Evolutionary conservation across 2,329 filamentous ascomycete species (phyloP).

Genomic region (Aspergillus phoenicis): DNA sequence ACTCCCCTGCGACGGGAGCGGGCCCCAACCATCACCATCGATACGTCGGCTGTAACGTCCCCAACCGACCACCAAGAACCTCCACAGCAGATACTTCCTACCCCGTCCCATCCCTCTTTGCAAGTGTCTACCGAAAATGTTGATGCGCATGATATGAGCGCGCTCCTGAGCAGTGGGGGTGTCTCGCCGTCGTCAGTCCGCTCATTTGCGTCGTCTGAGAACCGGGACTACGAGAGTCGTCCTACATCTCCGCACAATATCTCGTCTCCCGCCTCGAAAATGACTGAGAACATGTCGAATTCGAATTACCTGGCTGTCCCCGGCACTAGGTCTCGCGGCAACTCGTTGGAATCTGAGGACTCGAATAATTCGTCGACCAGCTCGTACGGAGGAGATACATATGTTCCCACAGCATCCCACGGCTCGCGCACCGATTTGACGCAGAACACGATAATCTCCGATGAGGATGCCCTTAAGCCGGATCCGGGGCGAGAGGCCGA

Average conservation of each 20-base stretch:
- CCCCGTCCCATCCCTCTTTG: constrained; percentile 38
- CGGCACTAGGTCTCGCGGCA: constrained; percentile 63
- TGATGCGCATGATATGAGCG: constrained; percentile 33
- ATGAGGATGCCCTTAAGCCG: constrained; percentile 65
- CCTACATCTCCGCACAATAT: constrained; percentile 70
- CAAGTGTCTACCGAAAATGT: constrained; percentile 43
- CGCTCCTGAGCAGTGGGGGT: constrained; percentile 34
- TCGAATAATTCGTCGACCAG: constrained; percentile 53
- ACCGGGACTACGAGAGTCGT: constrained; percentile 56
- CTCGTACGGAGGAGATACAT: constrained; percentile 58
- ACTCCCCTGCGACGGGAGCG: constrained; percentile 45
- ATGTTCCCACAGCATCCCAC: constrained; percentile 49
- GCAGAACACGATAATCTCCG: constrained; percentile 57
- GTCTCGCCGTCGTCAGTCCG: constrained; percentile 55
- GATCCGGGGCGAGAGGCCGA: constrained; percentile 72
- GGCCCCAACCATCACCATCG: constrained; percentile 60
- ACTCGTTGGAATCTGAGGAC: constrained; percentile 65
- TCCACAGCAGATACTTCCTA: constrained; percentile 39
- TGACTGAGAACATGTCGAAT: constrained; percentile 52
- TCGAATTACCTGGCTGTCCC: constrained; percentile 65
- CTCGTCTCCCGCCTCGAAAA: constrained; percentile 61
- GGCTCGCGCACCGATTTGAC: constrained; percentile 47
- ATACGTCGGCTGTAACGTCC: constrained; percentile 56
- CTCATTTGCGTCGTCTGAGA: constrained; percentile 61
- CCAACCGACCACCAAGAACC: constrained; percentile 37